Conservation (phyloP, 495 filamentous ascomycete species). For the Trichoderma asperelloides region DNA sequence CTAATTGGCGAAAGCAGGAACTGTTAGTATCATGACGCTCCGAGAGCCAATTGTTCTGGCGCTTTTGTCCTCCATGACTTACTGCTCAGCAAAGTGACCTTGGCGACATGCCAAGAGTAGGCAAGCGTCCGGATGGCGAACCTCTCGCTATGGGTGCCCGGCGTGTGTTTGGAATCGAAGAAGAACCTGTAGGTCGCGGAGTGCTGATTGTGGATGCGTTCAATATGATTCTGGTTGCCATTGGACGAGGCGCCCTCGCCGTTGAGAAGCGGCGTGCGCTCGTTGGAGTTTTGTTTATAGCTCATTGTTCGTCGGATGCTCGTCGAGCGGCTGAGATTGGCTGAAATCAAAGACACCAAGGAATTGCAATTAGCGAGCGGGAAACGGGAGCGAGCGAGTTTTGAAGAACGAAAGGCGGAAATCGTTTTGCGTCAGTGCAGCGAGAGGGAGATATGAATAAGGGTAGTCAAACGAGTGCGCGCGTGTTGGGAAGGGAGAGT, state of each 20-base stretch:
- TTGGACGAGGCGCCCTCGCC: slow-evolving; percentile 12
- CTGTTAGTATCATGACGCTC: neutral
- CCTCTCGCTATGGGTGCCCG: slow-evolving; percentile 38
- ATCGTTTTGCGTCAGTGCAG: neutral
- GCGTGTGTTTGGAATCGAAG: slow-evolving; percentile 33
- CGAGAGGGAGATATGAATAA: neutral
- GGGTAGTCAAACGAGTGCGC: neutral
- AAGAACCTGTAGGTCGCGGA: slow-evolving; percentile 30
- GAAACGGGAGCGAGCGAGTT: neutral
- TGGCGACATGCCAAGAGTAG: slow-evolving; percentile 39
- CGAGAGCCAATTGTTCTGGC: neutral
- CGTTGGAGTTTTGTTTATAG: slow-evolving; percentile 19
- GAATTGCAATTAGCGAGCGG: neutral
- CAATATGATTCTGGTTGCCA: slow-evolving; percentile 12
- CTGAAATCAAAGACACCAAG: neutral
- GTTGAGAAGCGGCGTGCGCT: slow-evolving; percentile 27
- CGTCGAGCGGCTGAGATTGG: neutral
- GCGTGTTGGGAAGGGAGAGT: neutral
- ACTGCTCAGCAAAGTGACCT: slow-evolving; percentile 47
- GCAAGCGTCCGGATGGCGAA: slow-evolving; percentile 50
- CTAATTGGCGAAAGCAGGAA: slow-evolving; percentile 16
- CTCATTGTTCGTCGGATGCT: slow-evolving; percentile 1
- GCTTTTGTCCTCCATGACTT: slow-evolving; percentile 18
- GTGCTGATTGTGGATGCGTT: slow-evolving; percentile 20
- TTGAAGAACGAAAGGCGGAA: neutral